A percentile compares a stretch with the other conserved stretches of the same genome.
Evolutionary conservation across 2,329 filamentous ascomycete genomes (phyloP).

Genomic region (Stagonosporopsis vannaccii): DNA sequence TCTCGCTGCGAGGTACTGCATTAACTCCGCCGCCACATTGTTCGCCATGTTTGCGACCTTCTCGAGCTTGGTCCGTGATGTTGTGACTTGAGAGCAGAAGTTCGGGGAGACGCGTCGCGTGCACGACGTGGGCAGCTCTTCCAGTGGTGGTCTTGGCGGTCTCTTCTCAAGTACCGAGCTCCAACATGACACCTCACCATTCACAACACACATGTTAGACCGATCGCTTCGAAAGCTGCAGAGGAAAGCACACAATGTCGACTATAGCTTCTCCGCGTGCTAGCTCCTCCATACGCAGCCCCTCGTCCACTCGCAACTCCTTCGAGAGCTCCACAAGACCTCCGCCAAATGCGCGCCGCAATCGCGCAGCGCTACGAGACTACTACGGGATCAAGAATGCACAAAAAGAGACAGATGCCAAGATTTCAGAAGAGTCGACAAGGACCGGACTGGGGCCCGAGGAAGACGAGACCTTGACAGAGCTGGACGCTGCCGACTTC

Average conservation of each 20-base stretch:
- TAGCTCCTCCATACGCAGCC: constrained; percentile 68
- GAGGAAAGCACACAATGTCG: constrained; percentile 55
- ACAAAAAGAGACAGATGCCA: constrained; percentile 39
- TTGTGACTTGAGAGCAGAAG: background rate
- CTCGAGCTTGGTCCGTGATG: background rate
- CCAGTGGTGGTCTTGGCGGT: constrained; percentile 28
- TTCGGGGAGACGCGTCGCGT: constrained; percentile 31
- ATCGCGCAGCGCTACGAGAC: constrained; percentile 86
- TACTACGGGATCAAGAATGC: constrained; percentile 84
- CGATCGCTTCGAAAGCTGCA: background rate
- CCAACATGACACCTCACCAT: constrained; percentile 3
- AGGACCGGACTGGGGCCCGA: constrained; percentile 46
- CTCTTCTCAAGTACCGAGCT: constrained; percentile 13
- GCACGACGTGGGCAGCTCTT: constrained; percentile 32
- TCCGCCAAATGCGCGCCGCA: constrained; percentile 63
- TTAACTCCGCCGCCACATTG: constrained; percentile 49
- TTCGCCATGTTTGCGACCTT: constrained; percentile 32
- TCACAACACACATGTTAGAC: background rate
- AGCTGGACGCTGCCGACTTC: constrained; percentile 78
- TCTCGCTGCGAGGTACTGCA: constrained; percentile 63
- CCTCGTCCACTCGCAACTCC: constrained; percentile 79
- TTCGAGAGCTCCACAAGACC: constrained; percentile 56
- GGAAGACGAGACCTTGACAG: constrained; percentile 66
- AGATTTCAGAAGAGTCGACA: constrained; percentile 43
- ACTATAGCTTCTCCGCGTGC: constrained; percentile 66